A percentile compares a stretch with the other conserved stretches of the same genome.
These are phyloP conservation scores for Endoconidiophora polonica DNA, from an alignment of 2,329 filamentous ascomycete species.

Conservation along the genomic window DNA sequence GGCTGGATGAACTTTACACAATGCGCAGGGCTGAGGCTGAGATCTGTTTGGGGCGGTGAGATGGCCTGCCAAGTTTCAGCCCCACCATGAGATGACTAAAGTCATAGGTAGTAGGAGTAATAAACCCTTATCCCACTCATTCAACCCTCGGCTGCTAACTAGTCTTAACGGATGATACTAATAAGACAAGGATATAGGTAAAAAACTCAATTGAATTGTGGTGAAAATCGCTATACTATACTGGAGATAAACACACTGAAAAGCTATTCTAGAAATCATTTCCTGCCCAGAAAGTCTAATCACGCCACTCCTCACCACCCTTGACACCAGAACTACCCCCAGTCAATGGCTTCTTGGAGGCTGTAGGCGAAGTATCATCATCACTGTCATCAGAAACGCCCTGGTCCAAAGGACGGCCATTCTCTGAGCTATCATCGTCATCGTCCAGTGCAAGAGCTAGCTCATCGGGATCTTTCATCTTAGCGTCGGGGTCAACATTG, in stretches of 20 bases:
- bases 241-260: too few relatives aligned
- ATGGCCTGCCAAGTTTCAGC: too few relatives aligned
- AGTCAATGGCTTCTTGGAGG: constrained; percentile 7
- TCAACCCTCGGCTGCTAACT: too few relatives aligned
- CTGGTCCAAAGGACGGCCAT: not conserved
- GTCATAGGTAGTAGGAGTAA: not conserved
- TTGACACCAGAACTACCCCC: constrained; percentile 24
- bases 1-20: too few relatives aligned
- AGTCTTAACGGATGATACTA: too few relatives aligned
- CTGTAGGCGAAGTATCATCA: constrained; percentile 6
- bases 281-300: constrained; percentile 15
- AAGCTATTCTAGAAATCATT: too few relatives aligned
- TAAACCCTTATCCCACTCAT: not conserved
- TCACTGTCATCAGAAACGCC: constrained; percentile 11
- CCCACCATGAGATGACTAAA: not conserved
- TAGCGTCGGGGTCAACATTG: constrained; percentile 42
- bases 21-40: too few relatives aligned
- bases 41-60: too few relatives aligned
- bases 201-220: too few relatives aligned
- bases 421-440: constrained; percentile 34
- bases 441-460: constrained; percentile 42
- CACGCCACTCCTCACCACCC: constrained; percentile 31
- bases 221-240: too few relatives aligned
- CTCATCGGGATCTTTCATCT: constrained; percentile 51
- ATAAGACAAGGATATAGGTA: too few relatives aligned